Base-by-base conservation (phyloP, 1,139 yeast genomes). In the Candida sp. region DNA sequence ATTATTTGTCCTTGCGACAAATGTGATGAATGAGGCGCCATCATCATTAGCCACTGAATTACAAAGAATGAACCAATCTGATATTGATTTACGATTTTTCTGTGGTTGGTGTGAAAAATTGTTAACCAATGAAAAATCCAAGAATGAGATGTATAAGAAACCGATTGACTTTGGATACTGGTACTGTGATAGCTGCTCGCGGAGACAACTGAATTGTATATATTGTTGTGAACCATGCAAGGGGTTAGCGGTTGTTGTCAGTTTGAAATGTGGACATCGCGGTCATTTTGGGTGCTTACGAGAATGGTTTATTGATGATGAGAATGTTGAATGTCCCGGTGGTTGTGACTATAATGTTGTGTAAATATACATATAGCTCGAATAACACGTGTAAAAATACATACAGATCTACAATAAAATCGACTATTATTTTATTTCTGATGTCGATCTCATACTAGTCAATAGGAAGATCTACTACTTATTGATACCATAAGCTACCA, bases 201-300 rank as follows among this genome's bases (percentile, higher is more conserved):
- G 64, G 38, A 70, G 71, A 25, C 84, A 81, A 49, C 84, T 79
- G 50, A 78, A 82, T 36, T 93, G 98, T 61, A 74, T 84, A n/a
- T 79, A 85, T 49, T 93, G 98, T 59, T 75, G 84, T 48, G 84
- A 80, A 55, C 93, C 96, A 2, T 74, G 91, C 53, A 79, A 77
- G 53, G 95, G 96, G 0, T 68, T 87, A 43, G 77, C 84, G 8
- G 79, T 87, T 22, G 81, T 81, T n/a, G 68, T 83, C 21, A 68
- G 74, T 51, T 64, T 87, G 43, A 76, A 70, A 38, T 93, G 98
- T 68, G 97, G 97, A 0, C 98, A 93, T 62, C 75, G 83, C 44
- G 91, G 95, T 1, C 99, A 93, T 62, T 82, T 81, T 56, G 82
- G 81, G 4, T 93, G 99, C 66, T 70, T 90, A 56, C 73, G 75